Percentiles rank a stretch among this genome's conserved stretches.
These are phyloP conservation scores for Vaccinium corymbosum DNA, from an alignment of 148 eudicot species.

Conservation along the genomic window DNA sequence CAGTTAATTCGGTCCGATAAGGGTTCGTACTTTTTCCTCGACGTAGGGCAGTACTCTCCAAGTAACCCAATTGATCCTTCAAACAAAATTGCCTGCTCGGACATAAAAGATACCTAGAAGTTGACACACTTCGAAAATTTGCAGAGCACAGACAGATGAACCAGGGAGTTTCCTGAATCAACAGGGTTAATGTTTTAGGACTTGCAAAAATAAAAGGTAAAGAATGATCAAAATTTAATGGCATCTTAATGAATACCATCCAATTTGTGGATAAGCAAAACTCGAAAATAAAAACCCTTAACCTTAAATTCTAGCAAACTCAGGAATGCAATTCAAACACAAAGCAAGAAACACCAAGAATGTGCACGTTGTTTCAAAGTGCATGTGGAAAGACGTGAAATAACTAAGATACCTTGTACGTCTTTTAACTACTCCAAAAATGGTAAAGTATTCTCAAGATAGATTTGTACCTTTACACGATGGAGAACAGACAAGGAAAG, in stretches of 20 bases:
- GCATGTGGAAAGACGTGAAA: not conserved
- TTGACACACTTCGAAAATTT: slow-evolving; percentile 22
- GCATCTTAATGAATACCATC: not conserved
- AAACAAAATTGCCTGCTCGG: slow-evolving; percentile 58
- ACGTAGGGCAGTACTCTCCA: slow-evolving; percentile 68
- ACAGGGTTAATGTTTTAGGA: not conserved
- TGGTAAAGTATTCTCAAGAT: too few species aligned
- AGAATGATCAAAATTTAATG: not conserved
- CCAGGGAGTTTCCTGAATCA: slow-evolving; percentile 13
- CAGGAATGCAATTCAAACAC: not conserved
- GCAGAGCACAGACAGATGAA: slow-evolving; percentile 7
- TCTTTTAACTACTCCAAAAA: too few species aligned
- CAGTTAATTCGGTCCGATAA: slow-evolving; percentile 34
- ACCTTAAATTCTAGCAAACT: not conserved
- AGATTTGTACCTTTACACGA: not conserved
- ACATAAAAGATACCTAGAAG: slow-evolving; percentile 70
- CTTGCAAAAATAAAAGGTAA: not conserved
- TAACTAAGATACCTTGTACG: too few species aligned
- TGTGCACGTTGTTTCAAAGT: not conserved
- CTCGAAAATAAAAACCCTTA: not conserved
- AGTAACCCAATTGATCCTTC: slow-evolving; percentile 71
- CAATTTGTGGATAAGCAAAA: not conserved
- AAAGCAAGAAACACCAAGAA: not conserved
- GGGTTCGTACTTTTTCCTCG: slow-evolving; percentile 43
- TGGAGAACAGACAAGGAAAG: not conserved